Base-by-base conservation (phyloP, 805 yeast genomes). In the Lachancea mirantina region DNA sequence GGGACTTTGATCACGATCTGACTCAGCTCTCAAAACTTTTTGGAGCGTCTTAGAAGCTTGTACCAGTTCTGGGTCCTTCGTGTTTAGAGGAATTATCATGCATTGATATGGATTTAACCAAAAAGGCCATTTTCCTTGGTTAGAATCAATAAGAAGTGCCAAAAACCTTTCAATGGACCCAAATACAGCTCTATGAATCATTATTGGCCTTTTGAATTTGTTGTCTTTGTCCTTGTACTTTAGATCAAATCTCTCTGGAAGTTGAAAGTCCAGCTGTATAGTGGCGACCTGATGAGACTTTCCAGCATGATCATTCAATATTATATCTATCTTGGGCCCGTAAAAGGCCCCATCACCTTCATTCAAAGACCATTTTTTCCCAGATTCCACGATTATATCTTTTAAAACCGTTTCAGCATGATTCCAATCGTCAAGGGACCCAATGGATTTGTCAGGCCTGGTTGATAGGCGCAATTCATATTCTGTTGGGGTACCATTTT, bases 321-420 rank as follows among this genome's bases (percentile, higher is more conserved):
- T 64, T 26, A 92, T 71, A 57, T 92, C 98, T 40, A 92, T 85
- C 53, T 89, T 89, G 18, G 98, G 98, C 0, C 98, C 98, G 61
- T 92, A 92, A 56, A 76, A 76, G 6, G 83, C 99, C 20, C 98
- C 98, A 57, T 92, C 99, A n/a, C 94, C 95, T 41, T 77, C 84
- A 43, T 87, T 77, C 6, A 84, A 46, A 11, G 68, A 53, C 94
- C 95, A 88, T 4, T 62, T 55, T 25, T 66, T 61, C 1, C 77
- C 77, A 8, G 68, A 59, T 8, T 57, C 47, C 32, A 78, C 64
- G 28, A 92, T 57, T 1, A 84, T 88, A 1, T 55, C 47, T 18
- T 68, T 68, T 38, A 92, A 64, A 33, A 75, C 75, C 5, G 44
- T 24, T 52, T 92, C 98, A 1, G 99, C 98, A 14, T 57, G 59